Conservation (phyloP, 768 basidiomycete species). For the Rossbeevera mucosa region DNA sequence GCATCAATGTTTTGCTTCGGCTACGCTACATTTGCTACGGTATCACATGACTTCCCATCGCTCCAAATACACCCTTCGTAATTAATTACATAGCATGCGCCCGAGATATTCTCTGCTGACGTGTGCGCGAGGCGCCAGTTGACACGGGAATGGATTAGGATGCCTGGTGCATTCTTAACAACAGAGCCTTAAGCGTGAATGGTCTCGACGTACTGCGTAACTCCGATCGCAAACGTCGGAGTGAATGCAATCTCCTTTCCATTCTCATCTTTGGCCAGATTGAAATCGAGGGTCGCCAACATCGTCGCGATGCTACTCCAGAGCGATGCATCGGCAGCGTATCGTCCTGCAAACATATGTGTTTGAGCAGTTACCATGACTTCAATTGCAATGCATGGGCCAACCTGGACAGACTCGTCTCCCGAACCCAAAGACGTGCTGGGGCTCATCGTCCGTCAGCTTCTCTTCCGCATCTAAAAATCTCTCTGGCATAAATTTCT, state of each 20-base stretch:
- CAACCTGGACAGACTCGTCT: background rate
- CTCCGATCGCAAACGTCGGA: background rate
- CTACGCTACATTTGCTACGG: no score
- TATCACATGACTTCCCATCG: no score
- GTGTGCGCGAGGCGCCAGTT: background rate
- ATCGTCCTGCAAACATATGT: background rate
- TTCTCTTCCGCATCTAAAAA: background rate
- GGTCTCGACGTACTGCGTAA: background rate
- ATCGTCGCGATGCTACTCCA: background rate
- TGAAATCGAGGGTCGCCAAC: background rate
- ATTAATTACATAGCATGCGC: background rate
- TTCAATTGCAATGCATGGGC: no score
- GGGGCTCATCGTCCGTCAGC: background rate
- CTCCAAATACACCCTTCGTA: no score
- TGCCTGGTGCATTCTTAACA: background rate
- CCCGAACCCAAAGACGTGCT: background rate
- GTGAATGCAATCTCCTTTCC: background rate
- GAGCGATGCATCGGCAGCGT: background rate
- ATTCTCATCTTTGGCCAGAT: background rate
- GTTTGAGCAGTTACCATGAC: no score
- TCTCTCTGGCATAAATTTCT: background rate
- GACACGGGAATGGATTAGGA: background rate
- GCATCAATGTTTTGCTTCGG: no score
- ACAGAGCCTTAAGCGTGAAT: background rate
- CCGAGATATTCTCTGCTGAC: background rate